Percentiles rank a stretch among this genome's conserved stretches.
Conservation (phyloP, 2,329 filamentous ascomycete genomes). For the Ophiostoma ulmi region DNA sequence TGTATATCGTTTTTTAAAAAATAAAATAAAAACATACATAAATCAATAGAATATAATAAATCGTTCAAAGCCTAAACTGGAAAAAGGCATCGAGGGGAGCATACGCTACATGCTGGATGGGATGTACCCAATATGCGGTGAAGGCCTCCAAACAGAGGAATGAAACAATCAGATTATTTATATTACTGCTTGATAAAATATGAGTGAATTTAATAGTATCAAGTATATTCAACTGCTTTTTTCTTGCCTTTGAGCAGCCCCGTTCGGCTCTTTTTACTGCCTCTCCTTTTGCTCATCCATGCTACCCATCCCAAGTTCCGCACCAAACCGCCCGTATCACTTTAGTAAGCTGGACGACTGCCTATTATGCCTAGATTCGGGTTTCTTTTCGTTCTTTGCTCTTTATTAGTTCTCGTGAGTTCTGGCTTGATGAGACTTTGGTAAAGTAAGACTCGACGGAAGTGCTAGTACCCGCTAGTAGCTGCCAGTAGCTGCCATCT, state of each 20-base stretch:
- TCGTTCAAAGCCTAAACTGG: neutral
- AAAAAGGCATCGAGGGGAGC: neutral
- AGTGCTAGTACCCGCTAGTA: neutral
- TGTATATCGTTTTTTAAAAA: neutral
- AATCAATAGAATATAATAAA: neutral
- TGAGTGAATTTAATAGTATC: neutral
- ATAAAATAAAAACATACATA: neutral
- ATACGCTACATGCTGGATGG: neutral
- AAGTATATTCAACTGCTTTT: neutral
- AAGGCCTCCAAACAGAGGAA: neutral
- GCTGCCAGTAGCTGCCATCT: neutral
- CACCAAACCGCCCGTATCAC: neutral
- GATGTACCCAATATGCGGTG: neutral
- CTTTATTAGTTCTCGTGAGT: neutral
- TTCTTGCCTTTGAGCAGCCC: neutral
- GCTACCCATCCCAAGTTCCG: neutral
- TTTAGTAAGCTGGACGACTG: neutral
- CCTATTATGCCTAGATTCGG: neutral
- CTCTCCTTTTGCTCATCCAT: neutral
- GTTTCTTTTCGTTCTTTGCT: neutral
- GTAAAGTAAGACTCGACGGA: neutral
- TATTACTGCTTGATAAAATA: neutral
- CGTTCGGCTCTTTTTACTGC: neutral
- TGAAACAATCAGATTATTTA: neutral
- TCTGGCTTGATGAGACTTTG: neutral